A percentile compares a stretch with the other conserved stretches of the same genome.
Evolutionary conservation across 2,329 filamentous ascomycete species (phyloP).

Genomic region (Talaromyces sp.): DNA sequence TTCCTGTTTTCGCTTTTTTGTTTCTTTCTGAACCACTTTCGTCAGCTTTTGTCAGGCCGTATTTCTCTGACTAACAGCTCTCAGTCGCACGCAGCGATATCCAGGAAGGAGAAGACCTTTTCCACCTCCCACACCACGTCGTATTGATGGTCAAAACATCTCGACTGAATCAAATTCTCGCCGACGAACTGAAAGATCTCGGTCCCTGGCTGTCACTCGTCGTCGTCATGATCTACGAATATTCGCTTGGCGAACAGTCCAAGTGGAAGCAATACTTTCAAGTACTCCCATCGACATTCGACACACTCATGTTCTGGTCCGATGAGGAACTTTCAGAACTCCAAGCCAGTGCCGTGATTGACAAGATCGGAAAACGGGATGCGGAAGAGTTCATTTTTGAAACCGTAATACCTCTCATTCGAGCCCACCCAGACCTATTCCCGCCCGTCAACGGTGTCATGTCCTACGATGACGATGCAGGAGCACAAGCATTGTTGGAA

Average conservation of each 20-base stretch:
- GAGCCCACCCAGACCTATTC: constrained; percentile 44
- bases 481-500: constrained; percentile 51
- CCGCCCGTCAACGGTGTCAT: constrained; percentile 39
- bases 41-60: neutral
- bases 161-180: constrained; percentile 58
- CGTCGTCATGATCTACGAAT: constrained; percentile 77
- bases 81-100: constrained; percentile 71
- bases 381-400: constrained; percentile 69
- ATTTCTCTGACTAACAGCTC: constrained; percentile 7
- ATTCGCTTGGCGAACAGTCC: constrained; percentile 59
- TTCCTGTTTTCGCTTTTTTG: neutral
- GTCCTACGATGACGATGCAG: constrained; percentile 40
- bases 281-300: constrained; percentile 69
- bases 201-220: constrained; percentile 63
- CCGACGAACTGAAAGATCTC: constrained; percentile 53
- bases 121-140: constrained; percentile 70
- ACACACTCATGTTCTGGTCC: constrained; percentile 90
- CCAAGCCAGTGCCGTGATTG: constrained; percentile 71
- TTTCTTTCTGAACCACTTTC: neutral
- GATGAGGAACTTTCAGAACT: constrained; percentile 67
- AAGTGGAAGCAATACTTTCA: constrained; percentile 76
- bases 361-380: constrained; percentile 71
- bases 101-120: constrained; percentile 70
- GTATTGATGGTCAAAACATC: constrained; percentile 76
- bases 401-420: constrained; percentile 55